Evolutionary conservation across 148 eudicot species (phyloP), one percentile per base, ranked within the genome.

Genomic region (Cornus controversa): DNA sequence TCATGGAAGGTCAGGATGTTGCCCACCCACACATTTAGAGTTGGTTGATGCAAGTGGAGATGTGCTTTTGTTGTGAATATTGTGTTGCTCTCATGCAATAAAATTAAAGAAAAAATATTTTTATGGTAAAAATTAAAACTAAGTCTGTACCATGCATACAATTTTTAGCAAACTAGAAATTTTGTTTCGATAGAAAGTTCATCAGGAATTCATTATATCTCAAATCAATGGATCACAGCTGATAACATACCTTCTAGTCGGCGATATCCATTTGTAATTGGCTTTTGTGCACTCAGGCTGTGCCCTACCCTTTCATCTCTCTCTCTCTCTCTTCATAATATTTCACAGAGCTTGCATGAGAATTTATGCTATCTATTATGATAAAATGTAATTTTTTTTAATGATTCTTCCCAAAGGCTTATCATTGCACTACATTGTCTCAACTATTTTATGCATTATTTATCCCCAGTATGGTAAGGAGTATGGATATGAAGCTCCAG

Each of bases 401-500:
- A 66, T 37, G 66, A 10, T 67, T n/a, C 3, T 67, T 67, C 14
- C 23, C 4, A 53, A 40, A 67, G 67, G 53, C 28, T 67, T 68
- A 8, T 54, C 23, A 13, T 25, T 70, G 16, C 79, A 23, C 47
- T 70, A 66, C 72, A 58, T 31, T 53, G 58, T 9, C 53, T 22
- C 4, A n/a, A 23, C 47, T n/a, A 25, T 72, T 60, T 71, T 67
- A 66, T n/a, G 53, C 73, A 8, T 75, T 22, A 66, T 36, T n/a
- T 65, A 22, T n/a, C 79, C 76, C 22, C 90, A 94, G 98, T 94
- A 94, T 85, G 97, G 97, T 73, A 92, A 94, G 70, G 98, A 94
- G 27, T 94, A 94, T 37, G 97, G 88, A 72, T 91, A 74, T 79
- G 97, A 94, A 84, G 97, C 98, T 73, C 98, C 98, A 31, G 98